Base-by-base conservation (phyloP, 2,329 filamentous ascomycete species). In the Thermochaetoides dissita region DNA sequence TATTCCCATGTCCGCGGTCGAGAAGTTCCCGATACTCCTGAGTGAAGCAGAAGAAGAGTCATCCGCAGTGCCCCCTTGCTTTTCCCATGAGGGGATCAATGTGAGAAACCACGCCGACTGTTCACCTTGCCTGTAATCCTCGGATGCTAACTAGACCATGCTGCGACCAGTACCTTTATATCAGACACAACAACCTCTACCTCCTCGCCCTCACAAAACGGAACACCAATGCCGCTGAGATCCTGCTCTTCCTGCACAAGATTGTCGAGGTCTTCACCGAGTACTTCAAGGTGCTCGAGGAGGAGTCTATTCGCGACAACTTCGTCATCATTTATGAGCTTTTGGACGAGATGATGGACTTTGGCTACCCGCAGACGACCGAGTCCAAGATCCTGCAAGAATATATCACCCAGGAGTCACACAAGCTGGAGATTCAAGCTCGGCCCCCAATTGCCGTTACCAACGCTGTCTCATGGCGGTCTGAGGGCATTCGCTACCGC, bases 311-410 rank as follows among this genome's bases (percentile, higher is more conserved):
- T 61, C 79, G 91, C 55, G 91, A 98, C 70, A 98, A 98, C 69
- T 98, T 98, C 60, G 91, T 98, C 62, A 80, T 98, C 59, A 98
- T 98, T 58, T 98, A 98, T 71, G 91, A 98, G 65, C 67, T 98
- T 47, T 76, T 98, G 49, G 91, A 98, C 59, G 91, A 98, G 69
- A 98, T 98, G 91, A 98, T 98, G 91, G 91, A 98, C 65, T 98
- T 98, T 70, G 91, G 91, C 49, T 95, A 98, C 62, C 91, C 91
- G 6, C 91, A 98, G 63, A 98, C 91, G 8, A 98, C 91, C 51
- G 91, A 98, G 64, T 85, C 79, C 62, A 98, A 98, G 74, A 98
- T 98, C 61, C 69, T 98, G 47, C 91, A 98, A 64, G 91, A 98
- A 69, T 94, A 94, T 68, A 98, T 98, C 61, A 98, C 91, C 34